Evolutionary conservation across 2,329 filamentous ascomycete species (phyloP), one percentile per base, ranked within the genome.

Genomic region (Calonectria hongkongensis): DNA sequence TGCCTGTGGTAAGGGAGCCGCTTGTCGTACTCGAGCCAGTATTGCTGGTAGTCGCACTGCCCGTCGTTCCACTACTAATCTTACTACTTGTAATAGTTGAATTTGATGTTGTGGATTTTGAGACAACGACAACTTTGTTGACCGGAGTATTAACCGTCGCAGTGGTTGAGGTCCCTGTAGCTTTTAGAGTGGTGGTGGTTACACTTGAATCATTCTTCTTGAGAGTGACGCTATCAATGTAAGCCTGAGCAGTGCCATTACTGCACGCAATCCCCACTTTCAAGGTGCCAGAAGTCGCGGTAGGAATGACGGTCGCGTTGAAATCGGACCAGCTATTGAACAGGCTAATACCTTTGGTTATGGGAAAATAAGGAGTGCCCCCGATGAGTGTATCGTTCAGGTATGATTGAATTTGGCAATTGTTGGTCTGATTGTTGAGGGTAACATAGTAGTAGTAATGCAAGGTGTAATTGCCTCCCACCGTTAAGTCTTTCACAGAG

Each of bases 371-470:
- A 45, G 58, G 36, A n/a, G 39, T 45, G 21, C 4, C 4, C 10
- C 58, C 58, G 21, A 63, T 28, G 10, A 43, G 9, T 45, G 16
- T 15, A 41, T 10, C n/a, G 39, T 63, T 25, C 13, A 63, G 39
- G 15, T 45, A 63, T 2, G 58, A 43, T 39, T 63, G 39, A 7
- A 63, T 63, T 45, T 39, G 28, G 58, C 58, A 63, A n/a, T 43
- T 63, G 25, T 63, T 63, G 39, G 58, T 36, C 39, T 63, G 36
- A 16, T 18, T 15, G 8, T 45, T 63, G 25, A 28, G 30, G 25
- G 41, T 43, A 16, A 63, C 58, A 21, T 45, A 63, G 58, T 63
- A 63, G 58, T 28, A 63, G 41, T 43, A 63, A 25, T 43, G 41
- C 16, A 45, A 18, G 12, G 15, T 43, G 13, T 63, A 63, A 6